Base-by-base conservation (phyloP, 345 rosid genomes). In the Camelina laxa region DNA sequence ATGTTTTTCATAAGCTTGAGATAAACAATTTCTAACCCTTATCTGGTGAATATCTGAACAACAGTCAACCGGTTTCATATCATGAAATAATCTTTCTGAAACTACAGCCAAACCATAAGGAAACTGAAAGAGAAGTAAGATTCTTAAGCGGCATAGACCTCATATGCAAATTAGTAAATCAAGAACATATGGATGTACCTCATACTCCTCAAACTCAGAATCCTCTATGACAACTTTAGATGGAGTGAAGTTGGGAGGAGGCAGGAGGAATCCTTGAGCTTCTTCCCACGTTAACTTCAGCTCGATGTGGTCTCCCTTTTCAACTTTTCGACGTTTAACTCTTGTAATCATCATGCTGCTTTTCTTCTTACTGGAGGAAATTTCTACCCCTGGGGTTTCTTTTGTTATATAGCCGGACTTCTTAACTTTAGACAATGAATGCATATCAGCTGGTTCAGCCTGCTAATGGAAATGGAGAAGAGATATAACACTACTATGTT, bases 281-380 rank as follows among this genome's bases (percentile, higher is more conserved):
- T 90, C 97, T 86, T 90, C 94, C 94, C 97, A 89, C 31, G 97
- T 89, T 78, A 95, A 56, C 84, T 86, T 87, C 75, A 95, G 81
- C 84, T 89, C 90, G 70, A 76, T 84, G 84, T 81, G 75, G 68
- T 90, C 97, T 79, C 87, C 97, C 74, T 81, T 86, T 35, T 92
- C 97, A 70, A 87, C 72, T 80, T 84, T 89, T 41, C 82, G 85
- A 35, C 91, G 94, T 82, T 92, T 95, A 74, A 86, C 88, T 80
- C 85, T 95, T 53, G 88, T 86, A 74, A 81, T 60, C 41, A 80
- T 79, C 21, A 66, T 81, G 82, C 83, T 86, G 76, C 81, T 95
- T 85, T 87, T 90, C 80, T 91, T 86, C 84, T 89, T 95, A 77
- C 84, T 82, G 13, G 82, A 66, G 60, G 79, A 69, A 20, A 80